phyloP scores from a whole-genome alignment of 495 filamentous ascomycete genomes.

The Haplographium delicatum region DNA sequence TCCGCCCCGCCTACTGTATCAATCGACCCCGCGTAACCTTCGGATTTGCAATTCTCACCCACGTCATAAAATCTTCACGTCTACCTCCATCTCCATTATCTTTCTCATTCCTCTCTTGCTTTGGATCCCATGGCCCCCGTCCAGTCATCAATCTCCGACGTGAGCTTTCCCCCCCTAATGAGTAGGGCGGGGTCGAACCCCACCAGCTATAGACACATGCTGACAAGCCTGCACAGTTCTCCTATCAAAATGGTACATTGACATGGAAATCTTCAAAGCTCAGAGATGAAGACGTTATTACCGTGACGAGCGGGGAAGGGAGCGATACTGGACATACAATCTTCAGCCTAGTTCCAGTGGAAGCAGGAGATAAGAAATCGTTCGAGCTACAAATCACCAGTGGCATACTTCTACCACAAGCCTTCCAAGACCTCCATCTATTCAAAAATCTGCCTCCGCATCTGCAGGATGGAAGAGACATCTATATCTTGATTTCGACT shows the following conservation, averaged over 20 bases:
- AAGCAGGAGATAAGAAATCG: slow-evolving; percentile 15
- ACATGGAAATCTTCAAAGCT: slow-evolving; percentile 3
- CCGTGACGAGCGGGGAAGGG: slow-evolving; percentile 20
- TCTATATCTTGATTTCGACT: slow-evolving; percentile 70
- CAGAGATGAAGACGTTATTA: slow-evolving; percentile 33
- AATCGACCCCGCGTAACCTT: too few species aligned
- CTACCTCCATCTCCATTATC: not conserved
- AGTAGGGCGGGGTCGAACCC: slow-evolving; percentile 3
- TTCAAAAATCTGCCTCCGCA: slow-evolving; percentile 30
- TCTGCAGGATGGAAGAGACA: slow-evolving; percentile 24
- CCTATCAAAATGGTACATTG: slow-evolving; percentile 10
- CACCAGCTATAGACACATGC: slow-evolving; percentile 4
- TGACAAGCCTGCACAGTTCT: slow-evolving; percentile 6
- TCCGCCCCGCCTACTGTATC: too few species aligned
- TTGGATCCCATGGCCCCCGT: not conserved
- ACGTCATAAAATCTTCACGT: too few species aligned
- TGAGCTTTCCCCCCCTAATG: not conserved
- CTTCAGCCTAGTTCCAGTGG: slow-evolving; percentile 31
- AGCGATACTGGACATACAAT: slow-evolving; percentile 25
- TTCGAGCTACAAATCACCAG: slow-evolving; percentile 28
- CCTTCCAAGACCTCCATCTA: slow-evolving; percentile 27
- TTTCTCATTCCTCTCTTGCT: not conserved
- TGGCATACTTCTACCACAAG: slow-evolving; percentile 26
- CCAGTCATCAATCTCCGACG: not conserved
- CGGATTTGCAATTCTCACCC: too few species aligned